Evolutionary conservation across 768 basidiomycete genomes (phyloP), one percentile per base, ranked within the genome.

Genomic region (Leccinum ochraceum): DNA sequence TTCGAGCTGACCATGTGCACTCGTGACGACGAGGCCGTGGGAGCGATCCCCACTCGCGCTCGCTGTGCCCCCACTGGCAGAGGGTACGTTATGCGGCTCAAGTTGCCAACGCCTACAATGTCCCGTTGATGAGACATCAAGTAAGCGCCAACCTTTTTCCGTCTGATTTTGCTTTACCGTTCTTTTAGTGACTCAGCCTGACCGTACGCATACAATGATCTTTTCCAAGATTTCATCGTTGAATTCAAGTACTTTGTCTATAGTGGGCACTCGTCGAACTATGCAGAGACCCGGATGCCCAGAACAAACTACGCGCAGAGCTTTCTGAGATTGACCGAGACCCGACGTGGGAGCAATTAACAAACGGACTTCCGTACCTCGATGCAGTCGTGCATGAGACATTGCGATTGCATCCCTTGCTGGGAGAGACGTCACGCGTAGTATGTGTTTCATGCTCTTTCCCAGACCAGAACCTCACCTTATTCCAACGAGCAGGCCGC

Each of bases 1-100:
- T 64, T 81, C 63, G 4, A 83, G 63, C 52, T 76, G 74, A 22
- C 84, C 86, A 72, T 87, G 89, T n/a, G 86, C 87, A 60, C 59
- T 80, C 22, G 88, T 87, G 71, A 90, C 90, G n/a, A 92, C 86
- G 48, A 90, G 79, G 3, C 84, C 86, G 30, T 87, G 89, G 36
- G 83, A 81, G 10, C 82, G 86, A 66, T 84, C 86, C 16, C 83
- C 82, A 63, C 83, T 81, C 53, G 81, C 80, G 49, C 87, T 88
- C 20, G 83, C 86, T 51, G 60, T 76, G 56, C 90, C 89, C 3
- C 82, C 24, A 26, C 24, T 26, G 24, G 24, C 81, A 1, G 70
- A 67, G 9, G 85, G 84, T 30, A 90, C 78, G 70, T 90, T 89
- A 93, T 71, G 58, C 78, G 76, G 11, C 86, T 88, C 60, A 90